phyloP scores from a whole-genome alignment of 176 grass and related monocot genomes.

The Oropetium thomaeum region DNA sequence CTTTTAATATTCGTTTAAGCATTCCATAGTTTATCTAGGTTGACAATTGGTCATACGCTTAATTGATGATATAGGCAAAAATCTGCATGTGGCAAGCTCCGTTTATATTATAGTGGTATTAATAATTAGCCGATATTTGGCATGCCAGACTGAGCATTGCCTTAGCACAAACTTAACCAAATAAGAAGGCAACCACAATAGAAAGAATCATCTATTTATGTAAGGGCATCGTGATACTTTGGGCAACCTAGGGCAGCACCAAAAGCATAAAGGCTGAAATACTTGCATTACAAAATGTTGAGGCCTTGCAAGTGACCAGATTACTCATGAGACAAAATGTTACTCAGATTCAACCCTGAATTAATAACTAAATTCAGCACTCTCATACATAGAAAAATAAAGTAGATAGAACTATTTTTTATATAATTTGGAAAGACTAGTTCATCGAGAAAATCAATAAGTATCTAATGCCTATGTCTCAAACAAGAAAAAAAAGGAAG shows the following conservation, averaged over 20 bases:
- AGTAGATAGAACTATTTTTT: not conserved
- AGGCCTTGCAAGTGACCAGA: not conserved
- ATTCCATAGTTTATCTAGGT: not conserved
- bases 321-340: not conserved
- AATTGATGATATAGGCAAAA: not conserved
- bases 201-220: not conserved
- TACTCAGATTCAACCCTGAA: not conserved
- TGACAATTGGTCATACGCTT: not conserved
- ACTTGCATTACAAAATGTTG: not conserved
- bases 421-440: not conserved
- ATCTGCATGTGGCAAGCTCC: not conserved
- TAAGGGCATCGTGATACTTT: not conserved
- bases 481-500: not conserved
- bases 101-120: not conserved
- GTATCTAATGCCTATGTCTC: not conserved
- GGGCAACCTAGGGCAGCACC: not conserved
- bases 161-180: not conserved
- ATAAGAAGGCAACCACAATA: not conserved
- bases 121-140: not conserved
- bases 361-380: not conserved
- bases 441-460: not conserved
- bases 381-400: not conserved
- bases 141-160: not conserved
- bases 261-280: not conserved
- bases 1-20: not conserved